phyloP scores from a whole-genome alignment of 345 rosid genomes.

The Moringa oleifera region DNA sequence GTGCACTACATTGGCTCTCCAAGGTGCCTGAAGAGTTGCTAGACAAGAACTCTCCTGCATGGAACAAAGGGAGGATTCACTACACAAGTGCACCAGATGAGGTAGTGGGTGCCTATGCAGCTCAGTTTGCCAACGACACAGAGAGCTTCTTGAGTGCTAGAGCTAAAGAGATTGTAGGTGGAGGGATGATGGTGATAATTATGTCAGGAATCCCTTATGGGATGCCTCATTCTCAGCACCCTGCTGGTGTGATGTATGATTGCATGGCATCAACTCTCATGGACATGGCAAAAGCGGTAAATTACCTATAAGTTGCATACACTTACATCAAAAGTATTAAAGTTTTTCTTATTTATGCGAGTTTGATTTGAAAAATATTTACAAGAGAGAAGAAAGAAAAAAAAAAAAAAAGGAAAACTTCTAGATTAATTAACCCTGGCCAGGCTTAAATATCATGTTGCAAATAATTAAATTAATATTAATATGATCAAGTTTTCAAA shows the following conservation, averaged over 20 bases:
- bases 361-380: too few species aligned
- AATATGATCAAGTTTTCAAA: too few species aligned
- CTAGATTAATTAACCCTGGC: too few species aligned
- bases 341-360: too few species aligned
- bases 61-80: conserved; percentile 41
- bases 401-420: too few species aligned
- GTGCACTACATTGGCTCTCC: conserved; percentile 43
- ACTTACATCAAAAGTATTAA: too few species aligned
- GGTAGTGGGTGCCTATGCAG: conserved; percentile 30
- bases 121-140: conserved; percentile 36
- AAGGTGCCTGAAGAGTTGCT: conserved; percentile 33
- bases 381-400: too few species aligned
- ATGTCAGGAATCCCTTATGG: conserved; percentile 31
- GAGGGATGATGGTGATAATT: conserved; percentile 34
- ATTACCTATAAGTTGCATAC: too few species aligned
- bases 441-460: too few species aligned
- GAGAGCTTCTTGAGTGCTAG: conserved; percentile 33
- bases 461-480: too few species aligned
- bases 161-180: conserved; percentile 32
- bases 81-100: conserved; percentile 24
- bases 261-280: conserved; percentile 37
- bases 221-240: conserved; percentile 8
- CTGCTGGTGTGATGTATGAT: conserved; percentile 44
- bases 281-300: conserved; percentile 38
- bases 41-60: conserved; percentile 33